Evolutionary conservation across 768 basidiomycete species (phyloP).

Genomic region (Phlegmacium glaucopus): DNA sequence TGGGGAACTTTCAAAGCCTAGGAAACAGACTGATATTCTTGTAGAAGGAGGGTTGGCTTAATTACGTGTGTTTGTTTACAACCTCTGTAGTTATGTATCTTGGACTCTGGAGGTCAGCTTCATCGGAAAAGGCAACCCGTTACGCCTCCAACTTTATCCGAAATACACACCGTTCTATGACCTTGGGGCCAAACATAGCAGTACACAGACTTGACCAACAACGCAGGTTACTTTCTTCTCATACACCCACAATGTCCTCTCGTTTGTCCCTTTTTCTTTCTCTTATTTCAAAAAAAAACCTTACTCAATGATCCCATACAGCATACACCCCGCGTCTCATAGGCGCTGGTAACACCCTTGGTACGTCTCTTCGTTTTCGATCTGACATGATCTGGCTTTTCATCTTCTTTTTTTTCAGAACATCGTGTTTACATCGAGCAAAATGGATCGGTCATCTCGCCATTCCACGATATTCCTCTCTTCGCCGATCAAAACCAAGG

Average conservation of each 20-base stretch:
- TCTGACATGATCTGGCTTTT: constrained; percentile 23
- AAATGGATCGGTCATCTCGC: constrained; percentile 76
- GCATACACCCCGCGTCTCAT: constrained; percentile 76
- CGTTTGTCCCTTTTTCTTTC: constrained; percentile 42
- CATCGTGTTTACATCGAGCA: constrained; percentile 95
- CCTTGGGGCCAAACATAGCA: constrained; percentile 35
- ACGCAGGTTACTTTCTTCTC: constrained; percentile 46
- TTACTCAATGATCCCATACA: constrained; percentile 25
- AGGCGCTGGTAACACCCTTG: constrained; percentile 91
- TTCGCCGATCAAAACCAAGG: constrained; percentile 94
- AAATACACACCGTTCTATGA: constrained; percentile 31
- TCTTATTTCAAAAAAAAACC: constrained; percentile 11
- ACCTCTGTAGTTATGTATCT: constrained; percentile 3
- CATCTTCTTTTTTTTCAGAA: constrained; percentile 46
- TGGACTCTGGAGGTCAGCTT: not conserved
- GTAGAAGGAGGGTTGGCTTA: constrained; percentile 34
- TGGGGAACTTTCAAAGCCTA: constrained; percentile 61
- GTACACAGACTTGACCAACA: constrained; percentile 60
- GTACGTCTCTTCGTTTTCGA: constrained; percentile 40
- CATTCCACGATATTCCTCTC: constrained; percentile 97
- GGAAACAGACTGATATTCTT: constrained; percentile 37
- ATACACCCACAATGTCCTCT: constrained; percentile 44
- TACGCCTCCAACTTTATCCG: no score
- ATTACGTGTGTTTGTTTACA: constrained; percentile 3
- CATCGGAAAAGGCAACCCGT: no score